Evolutionary conservation across 176 grass and related monocot species (phyloP).

Genomic region (Oryza nivara): DNA sequence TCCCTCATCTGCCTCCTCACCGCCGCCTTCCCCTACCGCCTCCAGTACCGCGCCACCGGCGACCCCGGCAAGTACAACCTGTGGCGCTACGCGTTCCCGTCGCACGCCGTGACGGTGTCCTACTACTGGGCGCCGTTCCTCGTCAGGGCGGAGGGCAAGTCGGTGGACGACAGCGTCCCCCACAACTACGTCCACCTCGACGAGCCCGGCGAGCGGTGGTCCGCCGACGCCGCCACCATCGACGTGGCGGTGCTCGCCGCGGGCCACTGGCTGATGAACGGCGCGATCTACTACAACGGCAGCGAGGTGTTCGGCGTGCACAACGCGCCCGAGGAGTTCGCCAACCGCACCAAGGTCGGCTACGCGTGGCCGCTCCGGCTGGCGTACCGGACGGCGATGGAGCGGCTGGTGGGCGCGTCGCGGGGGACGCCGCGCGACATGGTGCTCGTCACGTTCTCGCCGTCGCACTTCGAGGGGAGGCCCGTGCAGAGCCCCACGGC

Average conservation of each 20-base stretch:
- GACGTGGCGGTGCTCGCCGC: constrained; percentile 30
- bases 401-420: too few species aligned
- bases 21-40: constrained; percentile 27
- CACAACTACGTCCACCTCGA: constrained; percentile 29
- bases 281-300: constrained; percentile 47
- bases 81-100: constrained; percentile 40
- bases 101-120: constrained; percentile 37
- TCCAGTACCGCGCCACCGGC: constrained; percentile 34
- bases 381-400: too few species aligned
- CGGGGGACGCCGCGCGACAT: too few species aligned
- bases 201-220: constrained; percentile 41
- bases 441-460: too few species aligned
- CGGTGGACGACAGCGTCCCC: constrained; percentile 28
- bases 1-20: constrained; percentile 41
- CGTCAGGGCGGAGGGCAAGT: constrained; percentile 16
- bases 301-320: constrained; percentile 53
- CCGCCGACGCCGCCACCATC: constrained; percentile 17
- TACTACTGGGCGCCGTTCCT: constrained; percentile 60
- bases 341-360: constrained; percentile 44
- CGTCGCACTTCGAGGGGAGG: too few species aligned
- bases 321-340: constrained; percentile 3
- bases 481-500: too few species aligned
- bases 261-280: constrained; percentile 62
- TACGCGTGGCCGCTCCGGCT: too few species aligned
- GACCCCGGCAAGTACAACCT: constrained; percentile 17